Evolutionary conservation across 257 asterid species (phyloP).

Genomic region (Verbascum thapsus): DNA sequence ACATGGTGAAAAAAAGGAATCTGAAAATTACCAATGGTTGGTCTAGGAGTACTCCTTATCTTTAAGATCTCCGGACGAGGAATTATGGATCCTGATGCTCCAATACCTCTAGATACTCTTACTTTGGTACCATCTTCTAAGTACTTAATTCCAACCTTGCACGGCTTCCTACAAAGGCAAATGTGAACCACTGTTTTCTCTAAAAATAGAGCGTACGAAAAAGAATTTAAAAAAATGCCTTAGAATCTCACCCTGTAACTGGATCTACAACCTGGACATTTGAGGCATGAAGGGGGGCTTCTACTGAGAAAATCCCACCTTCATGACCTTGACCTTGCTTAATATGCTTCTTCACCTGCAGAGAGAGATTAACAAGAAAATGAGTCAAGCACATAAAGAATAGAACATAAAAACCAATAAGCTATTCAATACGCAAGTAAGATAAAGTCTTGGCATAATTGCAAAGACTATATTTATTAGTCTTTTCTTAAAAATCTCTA

Average conservation of each 20-base stretch:
- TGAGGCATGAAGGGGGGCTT: conserved; percentile 94
- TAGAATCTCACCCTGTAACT: conserved; percentile 64
- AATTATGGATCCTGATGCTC: conserved; percentile 82
- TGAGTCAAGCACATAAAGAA: conserved; percentile 2
- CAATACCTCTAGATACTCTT: conserved; percentile 84
- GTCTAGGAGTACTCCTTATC: conserved; percentile 82
- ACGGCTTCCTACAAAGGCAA: conserved; percentile 62
- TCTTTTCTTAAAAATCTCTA: no score
- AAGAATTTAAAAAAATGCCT: no score
- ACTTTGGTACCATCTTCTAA: conserved; percentile 87
- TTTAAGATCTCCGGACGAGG: conserved; percentile 93
- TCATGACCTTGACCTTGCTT: conserved; percentile 98
- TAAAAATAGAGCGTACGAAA: neutral
- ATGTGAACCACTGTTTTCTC: conserved; percentile 30
- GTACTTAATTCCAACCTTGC: conserved; percentile 78
- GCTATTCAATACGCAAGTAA: neutral
- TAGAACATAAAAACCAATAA: neutral
- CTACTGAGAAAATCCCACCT: conserved; percentile 94
- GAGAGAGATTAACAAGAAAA: conserved; percentile 19
- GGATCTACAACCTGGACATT: conserved; percentile 94
- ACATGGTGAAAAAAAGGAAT: conserved; percentile 3
- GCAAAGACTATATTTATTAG: no score
- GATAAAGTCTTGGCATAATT: neutral
- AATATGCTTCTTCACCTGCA: conserved; percentile 93
- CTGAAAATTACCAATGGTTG: conserved; percentile 64